Conservation (phyloP, 148 eudicot species). For the Vaccinium myrtillus region DNA sequence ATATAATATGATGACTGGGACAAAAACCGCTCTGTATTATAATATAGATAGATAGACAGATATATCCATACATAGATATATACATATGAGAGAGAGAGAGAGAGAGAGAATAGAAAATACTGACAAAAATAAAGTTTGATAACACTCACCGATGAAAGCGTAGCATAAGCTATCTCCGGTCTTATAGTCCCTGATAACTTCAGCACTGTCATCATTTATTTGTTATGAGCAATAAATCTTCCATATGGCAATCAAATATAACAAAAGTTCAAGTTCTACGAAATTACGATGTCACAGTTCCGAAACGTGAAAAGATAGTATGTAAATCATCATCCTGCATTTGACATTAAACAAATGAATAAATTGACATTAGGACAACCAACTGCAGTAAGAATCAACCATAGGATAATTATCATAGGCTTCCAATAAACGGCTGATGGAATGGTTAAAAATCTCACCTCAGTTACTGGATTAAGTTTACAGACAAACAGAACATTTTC, state of each 20-base stretch:
- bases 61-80: too few relatives aligned
- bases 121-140: neutral
- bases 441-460: constrained; percentile 45
- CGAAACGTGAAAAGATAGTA: constrained; percentile 92
- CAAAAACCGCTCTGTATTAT: too few relatives aligned
- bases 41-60: too few relatives aligned
- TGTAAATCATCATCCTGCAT: constrained; percentile 88
- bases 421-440: neutral
- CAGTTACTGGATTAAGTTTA: constrained; percentile 92
- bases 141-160: constrained; percentile 83
- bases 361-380: constrained; percentile 4
- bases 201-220: constrained; percentile 58
- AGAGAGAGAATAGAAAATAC: neutral
- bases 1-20: too few relatives aligned
- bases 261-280: constrained; percentile 5
- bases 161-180: constrained; percentile 97
- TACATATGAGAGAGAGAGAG: neutral
- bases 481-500: constrained; percentile 94
- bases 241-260: neutral
- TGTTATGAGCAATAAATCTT: constrained; percentile 18
- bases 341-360: constrained; percentile 13
- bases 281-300: constrained; percentile 87
- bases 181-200: constrained; percentile 82
- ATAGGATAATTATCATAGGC: neutral
- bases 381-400: constrained; percentile 1